Evolutionary conservation across 495 filamentous ascomycete genomes (phyloP), one percentile per base, ranked within the genome.

Genomic region (Penicillium psychrofluorescens): DNA sequence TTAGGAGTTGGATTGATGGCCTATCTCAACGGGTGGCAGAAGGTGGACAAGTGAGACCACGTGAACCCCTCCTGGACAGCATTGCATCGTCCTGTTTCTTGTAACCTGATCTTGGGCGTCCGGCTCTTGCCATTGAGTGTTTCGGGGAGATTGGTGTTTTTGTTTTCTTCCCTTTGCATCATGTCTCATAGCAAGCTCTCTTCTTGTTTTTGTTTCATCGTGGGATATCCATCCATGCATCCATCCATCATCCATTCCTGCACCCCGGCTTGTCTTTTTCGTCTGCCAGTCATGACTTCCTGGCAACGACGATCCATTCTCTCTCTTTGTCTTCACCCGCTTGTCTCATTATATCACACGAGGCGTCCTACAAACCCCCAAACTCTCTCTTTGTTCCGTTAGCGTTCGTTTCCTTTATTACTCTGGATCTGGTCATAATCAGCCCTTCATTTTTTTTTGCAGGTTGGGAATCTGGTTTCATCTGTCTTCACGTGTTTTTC

Each of bases 1-100:
- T 62, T 96, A 49, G 92, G 92, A 11, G 83, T 95, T 56, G 85
- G 88, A 28, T 61, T 96, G 39, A 98, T 98, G 92, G 87, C 86
- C 35, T 95, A 88, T 67, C 71, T 98, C 50, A 98, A 98, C 60
- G 84, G 83, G 35, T 94, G 85, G 84, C 81, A 86, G 62, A 79
- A 79, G 56, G 67, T 77, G 48, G 80, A 83, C 45, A 74, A 77
- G 63, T 83, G 61, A 74, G 43, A 43, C 31, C n/a, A 37, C 35
- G 42, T 43, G 32, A 39, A 12, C 35, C 43, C 40, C 33, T 14
- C 10, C 27, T 36, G 28, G 39, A 35, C 41, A 47, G 51, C 35
- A 35, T 36, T 40, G 35, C 11, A 44, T 34, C 33, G 15, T 43
- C 38, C 51, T 40, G 53, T 52, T 44, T 46, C 39, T 37, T 31